phyloP scores from a whole-genome alignment of 164 flowering plant genomes.

The Malania oleifera region DNA sequence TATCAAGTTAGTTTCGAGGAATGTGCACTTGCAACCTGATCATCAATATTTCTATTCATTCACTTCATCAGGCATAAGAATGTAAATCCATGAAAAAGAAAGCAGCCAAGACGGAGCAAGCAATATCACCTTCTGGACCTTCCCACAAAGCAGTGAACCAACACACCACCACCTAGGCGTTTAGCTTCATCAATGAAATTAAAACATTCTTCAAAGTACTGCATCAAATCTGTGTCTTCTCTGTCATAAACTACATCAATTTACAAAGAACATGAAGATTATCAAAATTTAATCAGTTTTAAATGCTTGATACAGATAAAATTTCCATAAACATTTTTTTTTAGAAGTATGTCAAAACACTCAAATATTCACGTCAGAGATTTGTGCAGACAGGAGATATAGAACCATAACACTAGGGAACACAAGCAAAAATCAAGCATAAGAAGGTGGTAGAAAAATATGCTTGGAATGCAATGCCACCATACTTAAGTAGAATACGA shows the following conservation, averaged over 20 bases:
- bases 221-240: constrained; percentile 39
- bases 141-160: constrained; percentile 91
- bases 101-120: neutral
- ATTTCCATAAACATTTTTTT: no score
- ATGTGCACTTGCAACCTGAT: neutral
- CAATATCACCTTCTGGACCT: constrained; percentile 77
- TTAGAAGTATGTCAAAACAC: no score
- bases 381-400: neutral
- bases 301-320: neutral
- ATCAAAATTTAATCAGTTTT: neutral
- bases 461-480: neutral
- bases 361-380: neutral
- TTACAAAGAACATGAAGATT: constrained; percentile 16
- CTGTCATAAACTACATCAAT: constrained; percentile 53
- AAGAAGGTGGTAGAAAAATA: neutral
- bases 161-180: constrained; percentile 60
- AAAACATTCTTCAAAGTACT: constrained; percentile 73
- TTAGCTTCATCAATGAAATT: constrained; percentile 86
- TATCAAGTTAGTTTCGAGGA: no score
- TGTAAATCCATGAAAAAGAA: neutral
- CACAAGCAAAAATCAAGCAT: neutral
- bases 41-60: neutral
- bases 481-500: no score
- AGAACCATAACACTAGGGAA: neutral
- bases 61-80: neutral